Percentiles rank a stretch among this genome's conserved stretches.
phyloP scores from a whole-genome alignment of 2,329 filamentous ascomycete genomes.

The Orbilia ellipsospora region DNA sequence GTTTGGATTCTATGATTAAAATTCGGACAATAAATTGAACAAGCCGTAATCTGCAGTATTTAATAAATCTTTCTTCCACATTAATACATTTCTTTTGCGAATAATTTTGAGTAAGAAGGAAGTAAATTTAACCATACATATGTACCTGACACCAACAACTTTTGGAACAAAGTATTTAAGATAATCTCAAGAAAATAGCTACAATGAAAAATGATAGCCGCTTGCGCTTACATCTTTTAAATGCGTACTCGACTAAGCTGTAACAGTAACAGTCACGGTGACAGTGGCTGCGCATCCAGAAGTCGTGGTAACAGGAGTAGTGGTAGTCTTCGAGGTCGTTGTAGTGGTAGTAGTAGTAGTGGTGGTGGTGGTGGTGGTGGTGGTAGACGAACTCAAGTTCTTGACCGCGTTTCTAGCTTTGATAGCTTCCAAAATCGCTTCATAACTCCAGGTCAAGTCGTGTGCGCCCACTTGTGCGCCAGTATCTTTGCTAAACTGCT shows the following conservation, averaged over 20 bases:
- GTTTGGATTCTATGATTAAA: too few species aligned
- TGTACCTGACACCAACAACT: too few species aligned
- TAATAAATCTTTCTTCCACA: too few species aligned
- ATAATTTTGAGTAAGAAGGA: too few species aligned
- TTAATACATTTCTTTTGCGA: too few species aligned
- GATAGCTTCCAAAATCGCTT: slow-evolving; percentile 63
- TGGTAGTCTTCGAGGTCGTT: slow-evolving; percentile 8
- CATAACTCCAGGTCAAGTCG: slow-evolving; percentile 66
- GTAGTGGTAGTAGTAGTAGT: slow-evolving; percentile 20
- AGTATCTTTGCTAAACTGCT: slow-evolving; percentile 64
- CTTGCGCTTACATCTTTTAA: too few species aligned
- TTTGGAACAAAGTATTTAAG: too few species aligned
- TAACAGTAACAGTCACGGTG: slow-evolving; percentile 24
- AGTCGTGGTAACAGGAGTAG: slow-evolving; percentile 4
- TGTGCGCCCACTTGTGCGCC: slow-evolving; percentile 63
- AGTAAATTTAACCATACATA: too few species aligned
- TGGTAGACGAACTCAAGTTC: slow-evolving; percentile 9
- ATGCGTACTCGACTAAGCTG: slow-evolving; percentile 6
- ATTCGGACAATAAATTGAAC: too few species aligned
- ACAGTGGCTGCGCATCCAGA: slow-evolving; percentile 6
- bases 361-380: slow-evolving; percentile 12
- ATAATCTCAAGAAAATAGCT: too few species aligned
- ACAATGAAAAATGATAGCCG: too few species aligned
- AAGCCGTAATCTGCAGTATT: too few species aligned
- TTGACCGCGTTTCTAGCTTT: slow-evolving; percentile 60